Conservation (phyloP, 176 grass and related monocot genomes). For the Oryza rufipogon region DNA sequence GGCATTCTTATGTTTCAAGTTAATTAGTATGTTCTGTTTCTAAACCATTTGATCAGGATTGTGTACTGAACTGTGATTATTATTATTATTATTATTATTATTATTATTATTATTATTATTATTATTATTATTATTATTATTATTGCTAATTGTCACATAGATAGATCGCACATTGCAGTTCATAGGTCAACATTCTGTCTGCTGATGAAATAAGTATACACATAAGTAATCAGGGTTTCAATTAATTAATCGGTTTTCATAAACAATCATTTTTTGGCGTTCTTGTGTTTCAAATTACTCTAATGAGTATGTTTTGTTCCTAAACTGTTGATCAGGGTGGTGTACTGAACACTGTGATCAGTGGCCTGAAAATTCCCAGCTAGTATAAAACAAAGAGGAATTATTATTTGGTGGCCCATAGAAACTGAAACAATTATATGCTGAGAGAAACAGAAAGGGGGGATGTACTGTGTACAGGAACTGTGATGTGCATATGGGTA, state of each 20-base stretch:
- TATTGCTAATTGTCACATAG: neutral
- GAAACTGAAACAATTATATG: neutral
- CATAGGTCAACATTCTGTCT: neutral
- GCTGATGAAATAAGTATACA: neutral
- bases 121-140: neutral
- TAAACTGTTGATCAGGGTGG: neutral
- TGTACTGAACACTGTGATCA: neutral
- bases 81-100: neutral
- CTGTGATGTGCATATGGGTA: neutral
- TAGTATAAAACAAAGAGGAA: neutral
- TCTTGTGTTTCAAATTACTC: neutral
- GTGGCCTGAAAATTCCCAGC: neutral
- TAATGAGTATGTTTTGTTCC: neutral
- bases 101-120: too few relatives aligned
- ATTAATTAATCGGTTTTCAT: neutral
- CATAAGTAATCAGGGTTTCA: neutral
- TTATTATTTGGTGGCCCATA: neutral
- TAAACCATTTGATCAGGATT: too few relatives aligned
- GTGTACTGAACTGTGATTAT: too few relatives aligned
- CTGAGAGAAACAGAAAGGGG: neutral
- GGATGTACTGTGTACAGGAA: neutral
- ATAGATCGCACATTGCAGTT: neutral
- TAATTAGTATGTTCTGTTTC: too few relatives aligned
- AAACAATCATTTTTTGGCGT: neutral
- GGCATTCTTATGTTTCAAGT: neutral